Evolutionary conservation across 345 rosid genomes (phyloP), one percentile per base, ranked within the genome.

Genomic region (Theobroma cacao): DNA sequence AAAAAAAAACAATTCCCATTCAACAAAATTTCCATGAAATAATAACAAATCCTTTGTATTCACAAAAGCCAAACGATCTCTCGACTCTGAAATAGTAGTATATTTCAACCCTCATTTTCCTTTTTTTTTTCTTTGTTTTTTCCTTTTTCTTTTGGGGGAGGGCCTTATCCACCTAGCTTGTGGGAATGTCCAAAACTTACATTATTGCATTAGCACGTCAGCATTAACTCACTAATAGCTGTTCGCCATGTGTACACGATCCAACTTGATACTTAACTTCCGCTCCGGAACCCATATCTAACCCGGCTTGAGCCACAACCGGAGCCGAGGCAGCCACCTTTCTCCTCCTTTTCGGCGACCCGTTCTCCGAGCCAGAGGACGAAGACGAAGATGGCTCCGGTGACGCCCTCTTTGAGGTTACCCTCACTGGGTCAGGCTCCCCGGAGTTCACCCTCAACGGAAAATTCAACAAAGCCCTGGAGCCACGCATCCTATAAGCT

Each of bases 401-500:
- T 38, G 90, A 84, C 0, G 89, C 80, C 84, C 99, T 84, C 85
- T 97, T 97, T 17, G 98, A 87, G 18, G 91, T 94, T 38, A 97
- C 85, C 59, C 99, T 84, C 1, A 97, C 97, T 31, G 99, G 99
- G 56, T 94, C 98, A 15, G 99, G 99, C 78, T 97, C 98, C 1
- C 99, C 98, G 1, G 97, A 94, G 24, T 97, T 97, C 52, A 97
- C 91, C 71, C 97, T 87, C 77, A 90, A 83, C 2, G 98, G 99
- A 55, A 97, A 97, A 82, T 97, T 97, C 80, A 94, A 83, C 63
- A 97, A 60, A 26, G 99, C 99, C 68, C 92, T 87, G 5, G 99
- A 94, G 71, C 99, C 99, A 13, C 99, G 90, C 97, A 97, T 97
- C 84, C 98, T 87, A 58, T 87, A 97, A 7, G 99, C 99, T 0